Percentiles rank a stretch among this genome's conserved stretches.
Evolutionary conservation across 768 basidiomycete genomes (phyloP).

Genomic region (Leucocoprinus sp.): DNA sequence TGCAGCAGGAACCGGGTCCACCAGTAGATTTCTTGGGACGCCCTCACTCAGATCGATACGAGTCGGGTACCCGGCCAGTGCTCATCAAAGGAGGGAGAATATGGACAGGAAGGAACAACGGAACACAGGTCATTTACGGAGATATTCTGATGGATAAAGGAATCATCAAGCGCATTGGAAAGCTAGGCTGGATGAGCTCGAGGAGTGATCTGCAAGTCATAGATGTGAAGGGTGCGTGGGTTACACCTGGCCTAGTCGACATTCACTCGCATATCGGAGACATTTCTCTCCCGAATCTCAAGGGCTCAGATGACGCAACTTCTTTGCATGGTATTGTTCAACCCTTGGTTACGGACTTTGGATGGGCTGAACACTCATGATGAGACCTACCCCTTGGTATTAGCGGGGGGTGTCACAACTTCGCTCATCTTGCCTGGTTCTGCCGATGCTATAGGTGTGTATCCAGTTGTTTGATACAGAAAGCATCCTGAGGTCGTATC

Average conservation of each 20-base stretch:
- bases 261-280: constrained; percentile 65
- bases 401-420: constrained; percentile 76
- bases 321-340: constrained; percentile 38
- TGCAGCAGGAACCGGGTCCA: constrained; percentile 34
- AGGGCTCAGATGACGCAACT: constrained; percentile 49
- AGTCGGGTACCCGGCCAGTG: constrained; percentile 50
- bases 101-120: constrained; percentile 74
- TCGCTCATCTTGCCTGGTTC: constrained; percentile 72
- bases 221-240: constrained; percentile 64
- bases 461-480: background rate
- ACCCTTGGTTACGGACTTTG: constrained; percentile 63
- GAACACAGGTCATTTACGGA: constrained; percentile 53
- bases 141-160: constrained; percentile 68
- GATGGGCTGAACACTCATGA: constrained; percentile 83
- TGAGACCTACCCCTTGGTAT: constrained; percentile 56
- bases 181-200: constrained; percentile 23
- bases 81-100: constrained; percentile 70
- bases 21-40: constrained; percentile 40
- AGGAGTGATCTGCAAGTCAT: constrained; percentile 36
- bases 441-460: constrained; percentile 51
- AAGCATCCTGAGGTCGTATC: background rate
- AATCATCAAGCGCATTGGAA: constrained; percentile 52
- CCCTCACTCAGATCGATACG: constrained; percentile 56
- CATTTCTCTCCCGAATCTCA: constrained; percentile 38
- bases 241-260: constrained; percentile 70